A percentile compares a stretch with the other conserved stretches of the same genome.
Evolutionary conservation across 2,329 filamentous ascomycete species (phyloP).

Genomic region (Claviceps sorghi): DNA sequence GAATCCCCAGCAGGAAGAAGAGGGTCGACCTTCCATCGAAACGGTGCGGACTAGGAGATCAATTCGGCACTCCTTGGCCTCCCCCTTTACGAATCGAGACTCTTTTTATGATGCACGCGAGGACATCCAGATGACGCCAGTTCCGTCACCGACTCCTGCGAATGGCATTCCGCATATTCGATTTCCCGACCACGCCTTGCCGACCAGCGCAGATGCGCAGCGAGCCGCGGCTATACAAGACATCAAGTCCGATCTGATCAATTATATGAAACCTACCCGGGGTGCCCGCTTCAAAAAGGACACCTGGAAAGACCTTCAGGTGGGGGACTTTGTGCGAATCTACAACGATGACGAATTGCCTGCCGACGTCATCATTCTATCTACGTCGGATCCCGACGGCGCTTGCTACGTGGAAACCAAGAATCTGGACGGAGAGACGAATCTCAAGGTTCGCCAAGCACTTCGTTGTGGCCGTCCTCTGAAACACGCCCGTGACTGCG

Average conservation of each 20-base stretch:
- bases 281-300: slow-evolving; percentile 84
- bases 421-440: slow-evolving; percentile 94
- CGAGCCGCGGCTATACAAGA: slow-evolving; percentile 25
- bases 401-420: slow-evolving; percentile 97
- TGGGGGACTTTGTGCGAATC: slow-evolving; percentile 90
- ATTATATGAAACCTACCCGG: slow-evolving; percentile 48
- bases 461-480: slow-evolving; percentile 71
- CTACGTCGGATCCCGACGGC: slow-evolving; percentile 86
- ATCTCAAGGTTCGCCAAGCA: slow-evolving; percentile 86
- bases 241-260: slow-evolving; percentile 49
- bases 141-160: slow-evolving; percentile 56
- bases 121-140: slow-evolving; percentile 91
- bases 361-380: slow-evolving; percentile 80
- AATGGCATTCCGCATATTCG: slow-evolving; percentile 25
- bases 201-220: slow-evolving; percentile 19
- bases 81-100: slow-evolving; percentile 38
- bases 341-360: slow-evolving; percentile 95
- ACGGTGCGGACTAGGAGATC: slow-evolving; percentile 20
- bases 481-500: slow-evolving; percentile 83
- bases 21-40: slow-evolving; percentile 44
- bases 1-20: slow-evolving; percentile 23
- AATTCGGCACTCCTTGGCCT: slow-evolving; percentile 25
- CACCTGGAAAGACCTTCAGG: slow-evolving; percentile 86
- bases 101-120: slow-evolving; percentile 43
- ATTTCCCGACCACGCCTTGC: slow-evolving; percentile 26